Evolutionary conservation across 352 stramenopile species (phyloP).

Genomic region (Phytopythium sindhum): DNA sequence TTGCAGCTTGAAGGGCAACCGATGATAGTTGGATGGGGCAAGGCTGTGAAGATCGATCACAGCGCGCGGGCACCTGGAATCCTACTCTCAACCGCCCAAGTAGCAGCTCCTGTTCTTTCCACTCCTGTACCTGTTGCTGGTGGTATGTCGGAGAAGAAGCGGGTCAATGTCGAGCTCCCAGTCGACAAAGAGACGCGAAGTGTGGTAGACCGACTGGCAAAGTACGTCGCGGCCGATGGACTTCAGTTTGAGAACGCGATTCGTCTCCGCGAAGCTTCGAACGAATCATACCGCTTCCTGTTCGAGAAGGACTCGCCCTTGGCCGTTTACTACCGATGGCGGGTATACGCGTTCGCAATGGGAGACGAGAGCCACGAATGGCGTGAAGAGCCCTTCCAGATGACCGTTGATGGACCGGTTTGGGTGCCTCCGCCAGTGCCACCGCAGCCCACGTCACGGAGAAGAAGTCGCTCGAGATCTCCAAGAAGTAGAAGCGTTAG

Average conservation of each 20-base stretch:
- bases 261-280: conserved; percentile 39
- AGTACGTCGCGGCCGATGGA: conserved; percentile 60
- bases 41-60: conserved; percentile 73
- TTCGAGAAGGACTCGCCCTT: conserved; percentile 33
- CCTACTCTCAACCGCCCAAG: conserved; percentile 10
- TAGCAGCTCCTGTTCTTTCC: conserved; percentile 8
- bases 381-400: conserved; percentile 57
- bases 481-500: conserved; percentile 9
- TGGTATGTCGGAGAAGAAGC: conserved; percentile 6
- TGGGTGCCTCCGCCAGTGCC: conserved; percentile 57
- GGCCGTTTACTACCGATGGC: conserved; percentile 69
- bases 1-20: conserved; percentile 62
- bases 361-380: conserved; percentile 48
- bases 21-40: conserved; percentile 80
- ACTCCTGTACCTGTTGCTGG: background rate
- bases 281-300: conserved; percentile 51
- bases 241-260: conserved; percentile 66
- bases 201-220: conserved; percentile 51
- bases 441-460: conserved; percentile 4
- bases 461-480: conserved; percentile 19
- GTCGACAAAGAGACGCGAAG: conserved; percentile 19
- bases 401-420: conserved; percentile 46
- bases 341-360: conserved; percentile 70
- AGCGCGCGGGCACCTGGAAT: conserved; percentile 12
- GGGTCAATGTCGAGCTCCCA: conserved; percentile 42